phyloP scores from a whole-genome alignment of 2,329 filamentous ascomycete species.

The Fusarium mangiferae region DNA sequence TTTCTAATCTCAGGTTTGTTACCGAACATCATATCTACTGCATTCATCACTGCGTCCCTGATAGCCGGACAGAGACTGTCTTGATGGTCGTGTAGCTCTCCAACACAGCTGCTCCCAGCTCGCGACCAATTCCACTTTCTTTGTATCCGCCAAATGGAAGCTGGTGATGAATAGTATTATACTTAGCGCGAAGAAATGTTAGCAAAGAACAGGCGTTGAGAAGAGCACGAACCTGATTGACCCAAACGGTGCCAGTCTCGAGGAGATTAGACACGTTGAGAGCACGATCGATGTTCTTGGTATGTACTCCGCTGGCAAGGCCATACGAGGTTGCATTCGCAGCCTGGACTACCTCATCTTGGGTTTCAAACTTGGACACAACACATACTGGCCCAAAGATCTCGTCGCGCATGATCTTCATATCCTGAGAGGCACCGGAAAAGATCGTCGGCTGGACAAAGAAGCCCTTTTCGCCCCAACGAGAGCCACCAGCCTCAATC shows the following conservation, averaged over 20 bases:
- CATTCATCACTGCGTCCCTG: fast-evolving
- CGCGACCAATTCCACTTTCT: neutral
- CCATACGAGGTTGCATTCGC: fast-evolving
- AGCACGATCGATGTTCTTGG: neutral
- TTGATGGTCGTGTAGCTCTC: neutral
- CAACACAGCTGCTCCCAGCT: neutral
- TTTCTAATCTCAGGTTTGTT: too few relatives aligned
- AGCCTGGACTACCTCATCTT: neutral
- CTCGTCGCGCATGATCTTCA: neutral
- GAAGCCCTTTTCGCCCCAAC: neutral
- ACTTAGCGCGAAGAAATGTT: neutral
- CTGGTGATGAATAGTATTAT: neutral
- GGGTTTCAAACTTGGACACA: neutral
- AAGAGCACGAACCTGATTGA: neutral
- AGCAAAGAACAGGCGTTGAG: fast-evolving
- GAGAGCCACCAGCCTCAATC: neutral
- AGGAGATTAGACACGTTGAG: neutral
- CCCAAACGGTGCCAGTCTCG: neutral
- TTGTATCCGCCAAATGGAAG: neutral
- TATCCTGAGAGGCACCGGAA: neutral
- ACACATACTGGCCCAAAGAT: fast-evolving
- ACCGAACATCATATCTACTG: fast-evolving
- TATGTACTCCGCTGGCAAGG: neutral
- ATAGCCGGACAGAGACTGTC: neutral
- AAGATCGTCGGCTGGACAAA: fast-evolving